Evolutionary conservation across 1,284 basidiomycete genomes (phyloP).

Genomic region (Cutaneotrichosporon dermatis): DNA sequence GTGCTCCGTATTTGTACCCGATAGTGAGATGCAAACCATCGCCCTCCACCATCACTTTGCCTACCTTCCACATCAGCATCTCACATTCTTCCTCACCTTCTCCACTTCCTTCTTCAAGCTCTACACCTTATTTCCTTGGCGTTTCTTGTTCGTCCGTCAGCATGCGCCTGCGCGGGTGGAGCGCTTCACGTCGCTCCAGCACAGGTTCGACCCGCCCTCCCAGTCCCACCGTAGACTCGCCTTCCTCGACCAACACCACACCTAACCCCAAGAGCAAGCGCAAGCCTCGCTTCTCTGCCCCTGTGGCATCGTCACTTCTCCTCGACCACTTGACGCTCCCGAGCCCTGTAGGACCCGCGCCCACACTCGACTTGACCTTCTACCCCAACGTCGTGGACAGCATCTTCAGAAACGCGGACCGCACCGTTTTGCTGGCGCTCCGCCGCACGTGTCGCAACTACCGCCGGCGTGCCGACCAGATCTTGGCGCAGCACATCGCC

Average conservation of each 20-base stretch:
- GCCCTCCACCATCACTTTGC: no score
- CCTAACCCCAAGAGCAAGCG: background rate
- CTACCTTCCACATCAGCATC: background rate
- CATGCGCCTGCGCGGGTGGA: background rate
- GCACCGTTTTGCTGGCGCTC: background rate
- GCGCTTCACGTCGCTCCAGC: no score
- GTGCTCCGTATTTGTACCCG: no score
- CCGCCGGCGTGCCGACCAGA: constrained; percentile 4
- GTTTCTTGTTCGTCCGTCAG: background rate
- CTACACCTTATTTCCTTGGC: no score
- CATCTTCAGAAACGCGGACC: background rate
- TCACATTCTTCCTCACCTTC: background rate
- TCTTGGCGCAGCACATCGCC: constrained; percentile 2
- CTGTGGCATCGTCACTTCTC: no score
- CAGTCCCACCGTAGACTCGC: background rate
- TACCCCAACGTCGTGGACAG: constrained; percentile 3
- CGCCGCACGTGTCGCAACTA: background rate
- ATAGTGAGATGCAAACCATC: no score
- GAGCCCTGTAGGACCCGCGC: background rate
- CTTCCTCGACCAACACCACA: background rate
- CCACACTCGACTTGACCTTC: background rate
- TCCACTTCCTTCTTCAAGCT: background rate
- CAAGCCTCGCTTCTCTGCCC: background rate
- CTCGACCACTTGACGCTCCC: background rate
- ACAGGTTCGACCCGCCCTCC: background rate